Percentiles rank a stretch among this genome's conserved stretches.
These are phyloP conservation scores for Lojkania enalia DNA, from an alignment of 2,329 filamentous ascomycete species.

Conservation along the genomic window DNA sequence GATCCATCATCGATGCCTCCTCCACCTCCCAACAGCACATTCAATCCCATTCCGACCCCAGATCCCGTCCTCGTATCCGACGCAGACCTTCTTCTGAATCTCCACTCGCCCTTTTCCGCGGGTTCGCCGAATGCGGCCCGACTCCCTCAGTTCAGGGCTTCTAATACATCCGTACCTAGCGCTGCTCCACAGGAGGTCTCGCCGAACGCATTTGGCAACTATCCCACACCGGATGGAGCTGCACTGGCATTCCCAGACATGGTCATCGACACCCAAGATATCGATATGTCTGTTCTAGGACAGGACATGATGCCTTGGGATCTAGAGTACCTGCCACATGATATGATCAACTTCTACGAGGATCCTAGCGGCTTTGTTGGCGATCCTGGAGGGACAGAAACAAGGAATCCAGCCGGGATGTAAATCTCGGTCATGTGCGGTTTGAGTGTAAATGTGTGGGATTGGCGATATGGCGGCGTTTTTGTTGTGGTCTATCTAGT, in stretches of 20 bases:
- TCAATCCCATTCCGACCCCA: constrained; percentile 28
- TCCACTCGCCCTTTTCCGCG: constrained; percentile 51
- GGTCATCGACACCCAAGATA: constrained; percentile 75
- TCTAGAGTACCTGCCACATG: constrained; percentile 70
- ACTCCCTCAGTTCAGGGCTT: constrained; percentile 12
- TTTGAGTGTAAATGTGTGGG: too few relatives aligned
- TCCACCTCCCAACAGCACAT: constrained; percentile 31
- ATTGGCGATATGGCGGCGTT: too few relatives aligned
- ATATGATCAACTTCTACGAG: constrained; percentile 56
- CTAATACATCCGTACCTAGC: constrained; percentile 2
- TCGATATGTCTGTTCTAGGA: constrained; percentile 71
- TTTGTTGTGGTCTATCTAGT: too few relatives aligned
- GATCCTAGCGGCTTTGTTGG: constrained; percentile 18
- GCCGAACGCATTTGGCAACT: constrained; percentile 23
- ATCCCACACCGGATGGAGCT: constrained; percentile 21
- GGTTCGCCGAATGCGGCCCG: constrained; percentile 26
- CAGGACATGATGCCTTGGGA: constrained; percentile 73
- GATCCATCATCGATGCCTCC: constrained; percentile 37
- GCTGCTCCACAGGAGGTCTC: constrained; percentile 22
- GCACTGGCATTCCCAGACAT: constrained; percentile 52
- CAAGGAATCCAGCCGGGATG: too few relatives aligned
- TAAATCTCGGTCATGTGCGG: too few relatives aligned
- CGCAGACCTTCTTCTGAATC: constrained; percentile 53
- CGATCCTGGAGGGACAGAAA: constrained; percentile 2
- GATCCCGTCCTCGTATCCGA: constrained; percentile 48